Conservation (phyloP, 2,329 filamentous ascomycete genomes). For the Aureobasidium vineae region DNA sequence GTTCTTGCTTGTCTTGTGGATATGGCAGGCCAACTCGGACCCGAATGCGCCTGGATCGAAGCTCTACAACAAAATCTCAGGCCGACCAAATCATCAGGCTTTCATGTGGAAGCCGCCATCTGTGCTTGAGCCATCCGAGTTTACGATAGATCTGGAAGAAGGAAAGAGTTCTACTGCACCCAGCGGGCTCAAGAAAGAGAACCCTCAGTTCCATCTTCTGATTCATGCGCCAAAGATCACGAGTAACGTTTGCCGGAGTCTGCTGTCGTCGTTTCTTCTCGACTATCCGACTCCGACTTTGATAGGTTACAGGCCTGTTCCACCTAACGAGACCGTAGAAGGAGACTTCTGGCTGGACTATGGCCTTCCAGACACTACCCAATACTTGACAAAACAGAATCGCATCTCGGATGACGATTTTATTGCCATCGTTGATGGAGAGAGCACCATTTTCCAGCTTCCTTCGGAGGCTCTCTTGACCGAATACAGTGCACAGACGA, state of each 20-base stretch:
- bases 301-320: constrained; percentile 6
- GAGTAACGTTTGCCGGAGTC: constrained; percentile 19
- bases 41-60: constrained; percentile 9
- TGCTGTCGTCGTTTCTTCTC: constrained; percentile 14
- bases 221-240: constrained; percentile 25
- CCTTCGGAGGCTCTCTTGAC: constrained; percentile 14
- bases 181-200: constrained; percentile 18
- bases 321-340: constrained; percentile 1
- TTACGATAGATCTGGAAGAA: constrained; percentile 12
- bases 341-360: constrained; percentile 24
- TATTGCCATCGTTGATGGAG: constrained; percentile 21
- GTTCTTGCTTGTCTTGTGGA: constrained; percentile 20
- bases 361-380: constrained; percentile 9
- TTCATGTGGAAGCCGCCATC: constrained; percentile 20
- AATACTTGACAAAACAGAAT: constrained; percentile 7
- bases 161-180: constrained; percentile 5
- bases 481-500: constrained; percentile 12
- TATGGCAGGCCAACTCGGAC: constrained; percentile 22
- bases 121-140: constrained; percentile 5
- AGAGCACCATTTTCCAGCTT: constrained; percentile 20
- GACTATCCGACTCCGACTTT: constrained; percentile 24
- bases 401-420: constrained; percentile 9
- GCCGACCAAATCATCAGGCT: constrained; percentile 2
- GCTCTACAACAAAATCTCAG: constrained; percentile 23
- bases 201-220: constrained; percentile 24